Evolutionary conservation across 148 eudicot species (phyloP), one percentile per base, ranked within the genome.

Genomic region (Drosera capensis): DNA sequence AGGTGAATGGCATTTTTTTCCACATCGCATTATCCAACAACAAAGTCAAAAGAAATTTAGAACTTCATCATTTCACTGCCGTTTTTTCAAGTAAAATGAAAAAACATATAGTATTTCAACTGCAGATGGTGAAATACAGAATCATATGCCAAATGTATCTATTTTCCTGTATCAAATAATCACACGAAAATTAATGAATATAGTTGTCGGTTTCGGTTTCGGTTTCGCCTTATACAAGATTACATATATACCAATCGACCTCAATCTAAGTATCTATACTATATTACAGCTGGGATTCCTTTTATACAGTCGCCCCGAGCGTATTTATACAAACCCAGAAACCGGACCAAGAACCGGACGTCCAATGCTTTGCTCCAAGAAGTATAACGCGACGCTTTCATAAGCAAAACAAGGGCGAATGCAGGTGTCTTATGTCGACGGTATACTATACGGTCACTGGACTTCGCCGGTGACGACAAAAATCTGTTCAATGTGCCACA

Each of bases 141-240:
- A 58, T 18, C 20, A 29, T 37, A 37, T 8, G 25, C 25, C 9
- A 15, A 26, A 20, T 25, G 25, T 46, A 36, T 44, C 37, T 35
- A 22, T 26, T 29, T 47, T 20, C 8, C 46, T 14, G 46, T 35
- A 49, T 38, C 66, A 51, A 60, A 44, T 48, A 25, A 14, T 67
- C 63, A 60, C 56, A 74, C 75, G 24, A 48, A 67, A 70, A 67
- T 60, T 67, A 53, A 64, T 41, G 62, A 54, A 56, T 24, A 31
- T n/a, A n/a, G n/a, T n/a, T n/a, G n/a, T n/a, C n/a, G n/a, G n/a
- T n/a, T n/a, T n/a, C n/a, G n/a, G n/a, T n/a, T n/a, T n/a, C n/a
- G n/a, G 3, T 35, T 37, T 65, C 51, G 67, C 57, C 52, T 61
- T 67, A 62, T 57, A 75, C 74, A 64, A 67, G 38, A 56, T 63